These are phyloP conservation scores for Helicostylum pulchrum DNA, from an alignment of 192 early-diverging fungal species.

Conservation along the genomic window DNA sequence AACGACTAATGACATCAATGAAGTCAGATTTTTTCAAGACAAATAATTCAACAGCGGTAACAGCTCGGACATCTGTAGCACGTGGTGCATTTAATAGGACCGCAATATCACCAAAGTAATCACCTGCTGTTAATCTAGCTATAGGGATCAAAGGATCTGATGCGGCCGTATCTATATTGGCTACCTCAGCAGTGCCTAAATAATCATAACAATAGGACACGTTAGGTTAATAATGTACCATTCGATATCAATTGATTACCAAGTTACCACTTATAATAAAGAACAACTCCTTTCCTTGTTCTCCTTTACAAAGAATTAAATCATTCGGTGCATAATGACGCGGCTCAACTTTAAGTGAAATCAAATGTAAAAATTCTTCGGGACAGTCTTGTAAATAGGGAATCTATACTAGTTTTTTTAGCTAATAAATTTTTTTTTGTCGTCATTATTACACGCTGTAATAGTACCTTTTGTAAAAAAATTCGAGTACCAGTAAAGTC, in stretches of 20 bases:
- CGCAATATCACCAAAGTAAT: constrained; percentile 53
- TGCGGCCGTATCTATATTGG: constrained; percentile 1
- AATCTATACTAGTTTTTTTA: constrained; percentile 29
- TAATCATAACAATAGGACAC: neutral
- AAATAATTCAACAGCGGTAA: constrained; percentile 47
- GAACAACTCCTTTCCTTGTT: constrained; percentile 65
- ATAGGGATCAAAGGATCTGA: constrained; percentile 18
- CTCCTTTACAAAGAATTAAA: constrained; percentile 58
- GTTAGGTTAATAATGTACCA: neutral
- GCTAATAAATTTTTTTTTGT: neutral
- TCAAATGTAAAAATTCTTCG: constrained; percentile 40
- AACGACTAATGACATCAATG: constrained; percentile 30
- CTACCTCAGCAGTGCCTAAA: constrained; percentile 19
- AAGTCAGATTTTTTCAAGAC: constrained; percentile 42
- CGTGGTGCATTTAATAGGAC: constrained; percentile 46
- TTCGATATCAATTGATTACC: neutral
- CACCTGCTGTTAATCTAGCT: constrained; percentile 37
- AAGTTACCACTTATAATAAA: constrained; percentile 63
- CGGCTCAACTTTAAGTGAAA: constrained; percentile 43
- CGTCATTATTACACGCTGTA: neutral
- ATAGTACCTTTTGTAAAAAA: constrained; percentile 15
- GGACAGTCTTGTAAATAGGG: constrained; percentile 44
- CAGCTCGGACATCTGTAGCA: constrained; percentile 42
- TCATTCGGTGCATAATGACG: constrained; percentile 54
- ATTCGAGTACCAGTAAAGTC: constrained; percentile 14